phyloP scores from a whole-genome alignment of 2,329 filamentous ascomycete genomes.

The Penicillium sp. region DNA sequence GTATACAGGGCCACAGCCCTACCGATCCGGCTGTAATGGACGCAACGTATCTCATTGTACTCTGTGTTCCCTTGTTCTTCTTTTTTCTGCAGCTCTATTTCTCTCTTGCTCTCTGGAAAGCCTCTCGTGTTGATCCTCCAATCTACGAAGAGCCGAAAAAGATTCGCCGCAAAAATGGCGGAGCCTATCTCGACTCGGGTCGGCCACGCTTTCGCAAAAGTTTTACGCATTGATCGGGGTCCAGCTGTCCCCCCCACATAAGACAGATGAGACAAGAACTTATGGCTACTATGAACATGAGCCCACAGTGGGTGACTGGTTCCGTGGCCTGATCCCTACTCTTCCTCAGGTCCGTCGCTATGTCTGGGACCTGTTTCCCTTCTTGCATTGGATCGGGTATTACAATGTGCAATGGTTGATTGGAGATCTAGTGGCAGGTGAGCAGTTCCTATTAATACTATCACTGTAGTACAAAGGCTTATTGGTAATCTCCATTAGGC shows the following conservation, averaged over 20 bases:
- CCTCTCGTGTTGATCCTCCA: not conserved
- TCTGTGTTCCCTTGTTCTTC: not conserved
- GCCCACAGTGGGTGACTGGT: slow-evolving; percentile 69
- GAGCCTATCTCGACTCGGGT: slow-evolving; percentile 6
- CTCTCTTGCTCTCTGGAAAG: slow-evolving; percentile 2
- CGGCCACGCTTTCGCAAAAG: slow-evolving; percentile 8
- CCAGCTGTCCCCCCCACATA: not conserved
- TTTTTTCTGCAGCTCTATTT: slow-evolving; percentile 2
- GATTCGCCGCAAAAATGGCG: slow-evolving; percentile 3
- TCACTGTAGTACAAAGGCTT: not conserved
- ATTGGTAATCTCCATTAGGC: not conserved
- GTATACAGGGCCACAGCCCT: not conserved
- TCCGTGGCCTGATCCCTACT: slow-evolving; percentile 62
- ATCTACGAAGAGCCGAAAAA: not conserved
- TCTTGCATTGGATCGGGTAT: slow-evolving; percentile 73
- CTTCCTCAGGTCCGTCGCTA: slow-evolving; percentile 58
- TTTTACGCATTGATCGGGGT: not conserved
- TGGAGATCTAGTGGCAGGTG: slow-evolving; percentile 76
- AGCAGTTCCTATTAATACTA: not conserved
- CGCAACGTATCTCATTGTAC: not conserved
- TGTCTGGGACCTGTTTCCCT: slow-evolving; percentile 72
- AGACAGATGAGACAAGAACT: slow-evolving; percentile 19
- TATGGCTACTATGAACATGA: slow-evolving; percentile 69
- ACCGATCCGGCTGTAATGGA: not conserved
- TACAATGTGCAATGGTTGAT: slow-evolving; percentile 86